A percentile compares a stretch with the other conserved stretches of the same genome.
Evolutionary conservation across 225 moss, liverwort and hornwort genomes (phyloP).

Genomic region (Bryoerythrophyllum caledonicum): DNA sequence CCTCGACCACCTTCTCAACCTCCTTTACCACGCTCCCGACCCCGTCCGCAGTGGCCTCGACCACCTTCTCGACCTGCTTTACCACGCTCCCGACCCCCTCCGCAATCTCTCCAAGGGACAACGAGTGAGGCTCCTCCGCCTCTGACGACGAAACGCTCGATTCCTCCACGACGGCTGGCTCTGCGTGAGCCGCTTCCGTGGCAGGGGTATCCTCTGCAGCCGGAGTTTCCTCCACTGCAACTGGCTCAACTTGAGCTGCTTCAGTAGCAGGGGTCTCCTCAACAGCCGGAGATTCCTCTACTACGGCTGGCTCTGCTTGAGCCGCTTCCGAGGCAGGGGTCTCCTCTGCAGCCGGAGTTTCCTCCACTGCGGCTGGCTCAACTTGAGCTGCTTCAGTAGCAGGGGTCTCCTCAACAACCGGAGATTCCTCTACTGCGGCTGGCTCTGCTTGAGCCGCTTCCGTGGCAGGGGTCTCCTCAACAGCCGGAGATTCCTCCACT

Average conservation of each 20-base stretch:
- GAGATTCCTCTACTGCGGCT: constrained; percentile 13
- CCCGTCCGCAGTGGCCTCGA: constrained; percentile 22
- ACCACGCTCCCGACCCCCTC: constrained; percentile 27
- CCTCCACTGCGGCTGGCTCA: background rate
- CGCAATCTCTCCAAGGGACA: constrained; percentile 30
- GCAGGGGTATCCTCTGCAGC: background rate
- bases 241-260: background rate
- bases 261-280: constrained; percentile 11
- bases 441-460: background rate
- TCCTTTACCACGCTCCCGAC: constrained; percentile 18
- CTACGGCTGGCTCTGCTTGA: background rate
- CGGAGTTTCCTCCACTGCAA: constrained; percentile 7
- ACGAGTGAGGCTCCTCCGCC: constrained; percentile 27
- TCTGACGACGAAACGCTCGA: no score
- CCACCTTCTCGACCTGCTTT: constrained; percentile 33
- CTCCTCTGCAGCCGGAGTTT: constrained; percentile 7
- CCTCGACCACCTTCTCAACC: constrained; percentile 36
- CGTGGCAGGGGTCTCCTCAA: no score
- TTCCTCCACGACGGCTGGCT: background rate
- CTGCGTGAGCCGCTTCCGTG: background rate
- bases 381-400: no score
- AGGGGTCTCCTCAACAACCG: background rate
- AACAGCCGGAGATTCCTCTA: background rate
- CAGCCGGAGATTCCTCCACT: no score
- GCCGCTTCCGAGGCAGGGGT: background rate